Conservation (phyloP, 2,329 filamentous ascomycete species). For the Pestalotiopsis sp. region DNA sequence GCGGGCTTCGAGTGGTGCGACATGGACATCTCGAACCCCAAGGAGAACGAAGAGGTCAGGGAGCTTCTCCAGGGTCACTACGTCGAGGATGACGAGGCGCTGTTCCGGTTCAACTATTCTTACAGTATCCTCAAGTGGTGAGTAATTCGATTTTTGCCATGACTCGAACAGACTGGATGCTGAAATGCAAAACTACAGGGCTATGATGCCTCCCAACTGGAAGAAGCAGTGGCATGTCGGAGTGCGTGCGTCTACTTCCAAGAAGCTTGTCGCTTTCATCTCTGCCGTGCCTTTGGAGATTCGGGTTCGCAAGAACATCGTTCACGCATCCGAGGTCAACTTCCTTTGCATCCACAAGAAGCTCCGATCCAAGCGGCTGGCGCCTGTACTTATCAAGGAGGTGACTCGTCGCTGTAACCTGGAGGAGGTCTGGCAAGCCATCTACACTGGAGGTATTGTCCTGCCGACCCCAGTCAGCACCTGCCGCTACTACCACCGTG, state of each 20-base stretch:
- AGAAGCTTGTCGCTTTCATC: slow-evolving; percentile 87
- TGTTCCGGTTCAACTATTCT: slow-evolving; percentile 98
- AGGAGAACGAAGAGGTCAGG: slow-evolving; percentile 85
- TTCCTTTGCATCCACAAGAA: slow-evolving; percentile 99
- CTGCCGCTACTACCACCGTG: slow-evolving; percentile 92
- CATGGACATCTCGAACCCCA: slow-evolving; percentile 78
- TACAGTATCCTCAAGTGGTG: slow-evolving; percentile 86
- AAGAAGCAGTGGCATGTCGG: slow-evolving; percentile 93
- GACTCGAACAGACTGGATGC: background rate
- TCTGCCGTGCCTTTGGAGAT: slow-evolving; percentile 87
- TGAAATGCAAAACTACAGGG: slow-evolving; percentile 52
- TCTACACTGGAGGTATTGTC: slow-evolving; percentile 87
- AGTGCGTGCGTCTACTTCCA: slow-evolving; percentile 79
- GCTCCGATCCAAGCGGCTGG: slow-evolving; percentile 85
- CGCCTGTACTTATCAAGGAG: slow-evolving; percentile 95
- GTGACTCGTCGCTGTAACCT: slow-evolving; percentile 91
- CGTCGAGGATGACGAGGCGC: slow-evolving; percentile 94
- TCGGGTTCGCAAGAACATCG: slow-evolving; percentile 71
- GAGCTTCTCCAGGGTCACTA: slow-evolving; percentile 92
- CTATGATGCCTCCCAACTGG: slow-evolving; percentile 93
- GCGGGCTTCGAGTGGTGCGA: slow-evolving; percentile 93
- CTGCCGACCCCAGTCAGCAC: slow-evolving; percentile 90
- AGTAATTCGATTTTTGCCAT: slow-evolving; percentile 23
- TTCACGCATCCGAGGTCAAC: slow-evolving; percentile 91
- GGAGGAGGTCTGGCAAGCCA: slow-evolving; percentile 85